These are phyloP conservation scores for Vitis rotundifolia DNA, from an alignment of 164 flowering plant species.

Conservation along the genomic window DNA sequence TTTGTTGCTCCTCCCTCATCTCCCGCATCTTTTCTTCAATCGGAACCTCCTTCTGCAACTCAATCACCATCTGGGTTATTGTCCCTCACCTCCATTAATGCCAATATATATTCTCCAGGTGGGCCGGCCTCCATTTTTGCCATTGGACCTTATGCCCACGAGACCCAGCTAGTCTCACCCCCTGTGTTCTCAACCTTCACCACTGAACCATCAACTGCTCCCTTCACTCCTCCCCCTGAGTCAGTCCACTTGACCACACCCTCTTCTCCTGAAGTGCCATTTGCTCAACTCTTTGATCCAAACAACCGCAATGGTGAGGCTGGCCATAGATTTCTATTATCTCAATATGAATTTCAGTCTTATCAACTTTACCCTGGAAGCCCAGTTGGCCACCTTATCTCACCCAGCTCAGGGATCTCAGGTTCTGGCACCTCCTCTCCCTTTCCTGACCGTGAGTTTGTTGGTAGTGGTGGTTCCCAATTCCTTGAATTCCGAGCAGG, in stretches of 20 bases:
- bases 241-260: constrained; percentile 91
- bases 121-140: constrained; percentile 85
- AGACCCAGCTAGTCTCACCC: constrained; percentile 92
- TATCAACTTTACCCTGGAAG: constrained; percentile 94
- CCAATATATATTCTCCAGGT: constrained; percentile 72
- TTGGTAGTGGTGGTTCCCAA: constrained; percentile 22
- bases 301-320: constrained; percentile 33
- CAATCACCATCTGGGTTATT: constrained; percentile 75
- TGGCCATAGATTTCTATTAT: constrained; percentile 42
- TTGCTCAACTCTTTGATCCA: constrained; percentile 78
- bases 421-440: constrained; percentile 92
- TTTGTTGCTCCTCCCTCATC: constrained; percentile 96
- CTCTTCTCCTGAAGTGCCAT: constrained; percentile 98
- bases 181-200: constrained; percentile 91
- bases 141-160: constrained; percentile 96
- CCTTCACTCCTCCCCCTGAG: constrained; percentile 95
- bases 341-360: constrained; percentile 76
- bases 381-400: constrained; percentile 87
- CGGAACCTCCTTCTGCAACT: constrained; percentile 80
- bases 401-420: constrained; percentile 91
- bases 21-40: constrained; percentile 90
- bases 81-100: constrained; percentile 54
- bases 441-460: constrained; percentile 66
- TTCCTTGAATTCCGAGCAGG: constrained; percentile 31
- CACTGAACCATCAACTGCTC: constrained; percentile 97